Evolutionary conservation across 1,139 yeast genomes (phyloP).

Genomic region (Nakaseomyces delphensis): DNA sequence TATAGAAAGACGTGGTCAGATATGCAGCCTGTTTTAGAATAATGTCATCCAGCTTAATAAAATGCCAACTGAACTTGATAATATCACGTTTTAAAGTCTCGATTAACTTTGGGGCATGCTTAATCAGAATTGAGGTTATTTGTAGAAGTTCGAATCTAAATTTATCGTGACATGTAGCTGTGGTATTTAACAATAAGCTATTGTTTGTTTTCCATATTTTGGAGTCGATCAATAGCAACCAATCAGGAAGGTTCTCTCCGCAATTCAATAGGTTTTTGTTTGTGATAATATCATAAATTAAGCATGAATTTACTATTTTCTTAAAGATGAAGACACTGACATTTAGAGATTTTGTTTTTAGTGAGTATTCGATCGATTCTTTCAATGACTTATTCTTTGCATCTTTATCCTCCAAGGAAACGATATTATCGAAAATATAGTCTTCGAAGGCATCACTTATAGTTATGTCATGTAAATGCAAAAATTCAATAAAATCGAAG

Average conservation of each 20-base stretch:
- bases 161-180: conserved; percentile 65
- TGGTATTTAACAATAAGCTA: conserved; percentile 42
- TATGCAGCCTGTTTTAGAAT: conserved; percentile 90
- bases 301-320: conserved; percentile 55
- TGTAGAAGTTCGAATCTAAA: conserved; percentile 75
- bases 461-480: conserved; percentile 16
- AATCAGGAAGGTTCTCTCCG: conserved; percentile 39
- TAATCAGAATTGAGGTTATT: conserved; percentile 67
- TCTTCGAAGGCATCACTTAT: conserved; percentile 45
- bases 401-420: conserved; percentile 41
- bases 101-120: conserved; percentile 54
- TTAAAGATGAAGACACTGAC: conserved; percentile 59
- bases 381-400: conserved; percentile 45
- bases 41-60: conserved; percentile 79
- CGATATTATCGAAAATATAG: conserved; percentile 49
- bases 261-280: conserved; percentile 44
- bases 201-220: conserved; percentile 66
- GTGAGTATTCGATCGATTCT: conserved; percentile 44
- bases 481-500: conserved; percentile 37
- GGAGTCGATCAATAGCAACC: conserved; percentile 57
- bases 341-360: conserved; percentile 38
- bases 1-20: conserved; percentile 78
- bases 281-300: conserved; percentile 52
- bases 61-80: conserved; percentile 91
- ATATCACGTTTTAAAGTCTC: conserved; percentile 72